phyloP scores from a whole-genome alignment of 2,329 filamentous ascomycete species.

The Mariannaea sp. region DNA sequence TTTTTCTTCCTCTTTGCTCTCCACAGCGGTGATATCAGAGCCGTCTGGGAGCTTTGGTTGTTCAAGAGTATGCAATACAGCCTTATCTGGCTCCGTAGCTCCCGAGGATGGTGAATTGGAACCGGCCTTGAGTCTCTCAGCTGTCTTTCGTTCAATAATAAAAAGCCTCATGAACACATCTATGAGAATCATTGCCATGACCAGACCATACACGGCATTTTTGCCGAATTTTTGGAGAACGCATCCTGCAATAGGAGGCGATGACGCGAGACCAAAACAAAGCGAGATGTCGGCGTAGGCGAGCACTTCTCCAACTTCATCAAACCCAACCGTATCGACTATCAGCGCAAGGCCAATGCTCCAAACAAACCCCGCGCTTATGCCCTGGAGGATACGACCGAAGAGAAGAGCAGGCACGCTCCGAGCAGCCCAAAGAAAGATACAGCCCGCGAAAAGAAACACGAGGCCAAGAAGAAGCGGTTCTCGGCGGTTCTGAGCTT shows the following conservation, averaged over 20 bases:
- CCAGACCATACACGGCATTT: constrained; percentile 13
- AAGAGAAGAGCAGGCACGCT: constrained; percentile 3
- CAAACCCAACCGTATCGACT: constrained; percentile 13
- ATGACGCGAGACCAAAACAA: constrained; percentile 14
- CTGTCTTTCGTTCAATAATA: constrained; percentile 15
- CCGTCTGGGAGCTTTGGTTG: neutral
- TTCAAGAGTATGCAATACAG: neutral
- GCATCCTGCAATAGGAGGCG: constrained; percentile 10
- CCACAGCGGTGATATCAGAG: neutral
- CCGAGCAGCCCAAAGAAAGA: constrained; percentile 11
- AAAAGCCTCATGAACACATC: constrained; percentile 20
- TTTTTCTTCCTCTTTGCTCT: neutral
- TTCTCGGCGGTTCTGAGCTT: constrained; percentile 9
- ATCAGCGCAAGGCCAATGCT: constrained; percentile 24
- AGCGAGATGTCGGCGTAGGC: constrained; percentile 20
- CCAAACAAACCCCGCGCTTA: constrained; percentile 19
- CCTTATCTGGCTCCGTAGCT: neutral
- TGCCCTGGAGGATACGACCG: constrained; percentile 16
- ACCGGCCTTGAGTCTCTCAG: neutral
- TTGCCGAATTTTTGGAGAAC: constrained; percentile 8
- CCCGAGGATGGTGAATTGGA: neutral
- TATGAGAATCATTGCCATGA: constrained; percentile 13
- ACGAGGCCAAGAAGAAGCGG: constrained; percentile 14
- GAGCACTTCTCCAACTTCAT: constrained; percentile 8
- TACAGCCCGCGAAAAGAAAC: constrained; percentile 12